Base-by-base conservation (phyloP, 2,329 filamentous ascomycete species). In the Apiospora saccharicola region DNA sequence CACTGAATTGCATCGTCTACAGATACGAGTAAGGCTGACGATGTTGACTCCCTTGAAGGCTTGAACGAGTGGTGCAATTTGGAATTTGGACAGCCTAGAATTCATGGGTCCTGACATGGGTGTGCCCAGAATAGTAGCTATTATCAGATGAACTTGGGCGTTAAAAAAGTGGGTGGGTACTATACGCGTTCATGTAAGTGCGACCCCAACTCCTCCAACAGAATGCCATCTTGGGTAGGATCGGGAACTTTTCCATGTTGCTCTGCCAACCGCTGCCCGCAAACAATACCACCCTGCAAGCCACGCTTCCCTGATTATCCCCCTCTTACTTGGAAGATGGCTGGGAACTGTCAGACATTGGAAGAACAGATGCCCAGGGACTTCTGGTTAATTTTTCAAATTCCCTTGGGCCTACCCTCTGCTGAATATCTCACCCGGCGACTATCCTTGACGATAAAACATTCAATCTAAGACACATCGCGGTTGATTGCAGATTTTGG, bases 271-370 rank as follows among this genome's bases (percentile, higher is more conserved):
- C 57, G 4, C 57, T 19, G 57, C 34, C 30, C 57, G 57, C 57
- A 64, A 64, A 64, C 57, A 64, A 34, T 19, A 30, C 26, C 22
- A 61, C 53, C 53, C 53, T 61, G 53, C 16, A 61, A 61, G 53
- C 53, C 53, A 61, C 34, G 34, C 57, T 64, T 41, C 57, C 57
- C 34, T 64, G 57, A n/a, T 41, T 24, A 8, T 8, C 57, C 57
- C 16, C 30, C 57, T 14, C 34, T 30, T 22, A 10, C 30, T n/a
- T 12, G 19, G 19, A 22, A 64, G 57, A 64, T n/a, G 34, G 57
- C 57, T 19, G 26, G 53, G 53, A 37, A 37, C 57, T 64, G 57
- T 64, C 57, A 64, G 57, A 64, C 57, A 64, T 41, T 64, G 57
- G 57, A 13, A n/a, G 51, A 41, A 41, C 57, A 41, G n/a, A 67